Evolutionary conservation across 345 rosid genomes (phyloP).

Genomic region (Arabidopsis arenosa): DNA sequence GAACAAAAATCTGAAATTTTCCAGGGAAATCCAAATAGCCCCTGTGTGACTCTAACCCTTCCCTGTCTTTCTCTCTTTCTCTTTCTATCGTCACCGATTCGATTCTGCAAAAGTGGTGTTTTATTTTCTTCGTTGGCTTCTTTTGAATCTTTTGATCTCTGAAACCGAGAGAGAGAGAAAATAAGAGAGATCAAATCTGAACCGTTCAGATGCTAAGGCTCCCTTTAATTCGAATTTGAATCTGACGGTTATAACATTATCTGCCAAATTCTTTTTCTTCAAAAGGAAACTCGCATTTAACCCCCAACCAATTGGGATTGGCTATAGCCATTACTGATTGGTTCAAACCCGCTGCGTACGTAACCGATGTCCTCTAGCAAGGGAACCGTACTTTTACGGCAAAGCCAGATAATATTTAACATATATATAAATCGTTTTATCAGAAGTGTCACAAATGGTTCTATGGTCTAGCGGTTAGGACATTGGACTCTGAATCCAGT

Average conservation of each 20-base stretch:
- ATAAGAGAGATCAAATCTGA: conserved; percentile 36
- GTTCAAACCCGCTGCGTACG: conserved; percentile 16
- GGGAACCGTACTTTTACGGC: background rate
- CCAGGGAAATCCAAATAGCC: conserved; percentile 47
- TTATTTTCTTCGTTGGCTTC: conserved; percentile 50
- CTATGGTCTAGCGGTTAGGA: conserved; percentile 85
- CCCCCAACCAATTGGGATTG: conserved; percentile 21
- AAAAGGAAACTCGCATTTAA: conserved; percentile 1
- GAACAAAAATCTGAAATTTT: conserved; percentile 21
- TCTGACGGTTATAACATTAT: conserved; percentile 45
- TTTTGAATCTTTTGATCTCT: conserved; percentile 6
- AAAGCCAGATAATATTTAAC: fast-evolving
- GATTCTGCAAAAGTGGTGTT: conserved; percentile 47
- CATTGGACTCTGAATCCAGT: conserved; percentile 98
- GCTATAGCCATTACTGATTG: conserved; percentile 5
- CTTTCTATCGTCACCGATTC: conserved; percentile 43
- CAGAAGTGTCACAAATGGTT: background rate
- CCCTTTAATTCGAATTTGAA: conserved; percentile 40
- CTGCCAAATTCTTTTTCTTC: background rate
- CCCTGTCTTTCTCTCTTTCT: conserved; percentile 18
- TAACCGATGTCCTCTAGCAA: background rate
- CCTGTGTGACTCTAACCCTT: conserved; percentile 16
- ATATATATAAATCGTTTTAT: background rate
- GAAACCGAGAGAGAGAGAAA: conserved; percentile 30
- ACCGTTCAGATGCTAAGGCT: conserved; percentile 38